Evolutionary conservation across 2,329 filamentous ascomycete species (phyloP).

Genomic region (Diaporthe aspalathi): DNA sequence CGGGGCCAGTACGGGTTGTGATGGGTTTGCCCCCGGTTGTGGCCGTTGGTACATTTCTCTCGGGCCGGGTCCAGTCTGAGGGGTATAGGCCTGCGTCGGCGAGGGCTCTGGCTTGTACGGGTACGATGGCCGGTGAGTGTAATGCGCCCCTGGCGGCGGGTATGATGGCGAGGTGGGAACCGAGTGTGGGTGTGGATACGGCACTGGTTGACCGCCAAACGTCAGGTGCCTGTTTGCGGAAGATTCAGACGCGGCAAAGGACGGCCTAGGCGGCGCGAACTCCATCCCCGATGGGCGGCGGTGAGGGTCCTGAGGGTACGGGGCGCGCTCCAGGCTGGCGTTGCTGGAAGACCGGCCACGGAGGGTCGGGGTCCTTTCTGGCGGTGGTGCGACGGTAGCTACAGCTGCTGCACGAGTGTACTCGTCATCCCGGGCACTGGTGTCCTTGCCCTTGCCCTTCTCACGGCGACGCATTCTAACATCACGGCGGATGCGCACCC

Average conservation of each 20-base stretch:
- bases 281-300: slow-evolving; percentile 50
- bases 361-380: slow-evolving; percentile 48
- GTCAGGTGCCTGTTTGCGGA: slow-evolving; percentile 44
- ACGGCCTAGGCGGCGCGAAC: slow-evolving; percentile 47
- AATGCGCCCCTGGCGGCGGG: slow-evolving; percentile 43
- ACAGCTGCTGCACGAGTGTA: slow-evolving; percentile 41
- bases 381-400: slow-evolving; percentile 19
- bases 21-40: slow-evolving; percentile 28
- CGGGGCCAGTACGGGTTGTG: slow-evolving; percentile 33
- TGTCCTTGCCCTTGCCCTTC: slow-evolving; percentile 47
- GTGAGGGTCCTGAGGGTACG: slow-evolving; percentile 46
- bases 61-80: slow-evolving; percentile 43
- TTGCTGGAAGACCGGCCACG: slow-evolving; percentile 49
- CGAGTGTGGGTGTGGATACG: slow-evolving; percentile 46
- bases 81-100: slow-evolving; percentile 45
- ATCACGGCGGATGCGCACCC: slow-evolving; percentile 93
- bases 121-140: slow-evolving; percentile 34
- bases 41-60: slow-evolving; percentile 36
- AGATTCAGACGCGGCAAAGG: slow-evolving; percentile 40
- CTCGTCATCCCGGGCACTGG: slow-evolving; percentile 47
- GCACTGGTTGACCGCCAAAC: slow-evolving; percentile 43
- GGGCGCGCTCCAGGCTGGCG: slow-evolving; percentile 47
- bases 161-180: slow-evolving; percentile 50
- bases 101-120: slow-evolving; percentile 45
- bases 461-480: slow-evolving; percentile 64